Evolutionary conservation across 495 filamentous ascomycete genomes (phyloP).

Genomic region (Trichoderma gamsii): DNA sequence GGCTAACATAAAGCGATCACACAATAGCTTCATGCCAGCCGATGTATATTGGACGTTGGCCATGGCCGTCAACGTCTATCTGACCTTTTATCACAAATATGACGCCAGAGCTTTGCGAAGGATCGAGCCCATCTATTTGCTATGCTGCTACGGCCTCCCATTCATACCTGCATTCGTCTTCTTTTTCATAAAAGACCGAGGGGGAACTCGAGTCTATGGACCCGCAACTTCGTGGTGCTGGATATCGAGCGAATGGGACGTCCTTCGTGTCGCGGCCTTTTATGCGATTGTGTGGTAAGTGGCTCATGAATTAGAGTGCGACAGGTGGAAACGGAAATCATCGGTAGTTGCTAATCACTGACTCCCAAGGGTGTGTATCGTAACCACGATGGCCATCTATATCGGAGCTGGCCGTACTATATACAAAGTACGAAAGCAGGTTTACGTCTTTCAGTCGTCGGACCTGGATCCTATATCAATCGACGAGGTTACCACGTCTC

Average conservation of each 20-base stretch:
- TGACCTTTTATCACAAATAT: conserved; percentile 41
- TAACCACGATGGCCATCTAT: conserved; percentile 36
- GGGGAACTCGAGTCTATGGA: conserved; percentile 10
- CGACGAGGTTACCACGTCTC: conserved; percentile 31
- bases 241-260: conserved; percentile 39
- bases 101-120: conserved; percentile 33
- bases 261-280: conserved; percentile 39
- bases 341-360: not conserved
- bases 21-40: conserved; percentile 41
- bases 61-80: conserved; percentile 41
- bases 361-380: conserved; percentile 32
- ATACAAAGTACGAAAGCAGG: conserved; percentile 33
- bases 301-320: not conserved
- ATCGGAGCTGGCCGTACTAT: conserved; percentile 30
- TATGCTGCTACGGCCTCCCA: conserved; percentile 36
- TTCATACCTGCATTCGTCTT: conserved; percentile 29
- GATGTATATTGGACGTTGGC: conserved; percentile 46
- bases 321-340: not conserved
- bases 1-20: not conserved
- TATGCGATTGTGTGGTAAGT: conserved; percentile 42
- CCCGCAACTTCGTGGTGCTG: conserved; percentile 39
- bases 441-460: conserved; percentile 33
- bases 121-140: conserved; percentile 39
- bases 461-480: conserved; percentile 29
- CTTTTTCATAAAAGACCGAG: not conserved